Base-by-base conservation (phyloP, 345 rosid genomes). In the Triadica sebifera region DNA sequence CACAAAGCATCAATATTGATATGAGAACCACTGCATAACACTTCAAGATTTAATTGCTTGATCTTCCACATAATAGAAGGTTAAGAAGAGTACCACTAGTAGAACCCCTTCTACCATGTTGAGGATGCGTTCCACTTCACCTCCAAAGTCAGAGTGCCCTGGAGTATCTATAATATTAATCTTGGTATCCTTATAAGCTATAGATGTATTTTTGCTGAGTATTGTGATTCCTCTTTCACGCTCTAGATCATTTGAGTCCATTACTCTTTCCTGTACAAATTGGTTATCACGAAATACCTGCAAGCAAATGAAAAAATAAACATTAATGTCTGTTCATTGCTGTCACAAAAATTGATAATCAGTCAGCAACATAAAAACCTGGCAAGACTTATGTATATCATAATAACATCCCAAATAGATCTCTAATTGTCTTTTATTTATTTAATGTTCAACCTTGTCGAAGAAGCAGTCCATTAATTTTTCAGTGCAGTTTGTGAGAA, bases 61-160 rank as follows among this genome's bases (percentile, higher is more conserved):
- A 45, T 45, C 8, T 52, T 52, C 47, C 51, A 73, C 19, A n/a
- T 3, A 63, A 75, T 12, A 65, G 60, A 81, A 69, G 70, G 53
- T 65, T 69, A 12, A 80, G 71, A 80, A 75, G 12, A 49, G 73
- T 89, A 94, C 98, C 98, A 94, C 98, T 70, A 94, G 91, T 79
- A 94, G 97, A 78, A 94, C 92, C 29, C 98, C 98, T 81, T 94
- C 98, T 50, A 94, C 98, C 98, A 94, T 94, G 87, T 94, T 92
- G 81, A 94, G 89, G 75, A 94, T 90, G 58, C 98, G 97, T 74
- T 94, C 98, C 79, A 94, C 98, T 90, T 94, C 98, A 81, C 98
- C 98, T 49, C 98, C 98, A 82, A 94, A 94, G 83, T 94, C 98
- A 51, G 98, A 94, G 77, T 94, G 98, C 37, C 98, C 98, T 8